Evolutionary conservation across 805 yeast species (phyloP), one percentile per base, ranked within the genome.

Genomic region (Suhomyces prunicola): DNA sequence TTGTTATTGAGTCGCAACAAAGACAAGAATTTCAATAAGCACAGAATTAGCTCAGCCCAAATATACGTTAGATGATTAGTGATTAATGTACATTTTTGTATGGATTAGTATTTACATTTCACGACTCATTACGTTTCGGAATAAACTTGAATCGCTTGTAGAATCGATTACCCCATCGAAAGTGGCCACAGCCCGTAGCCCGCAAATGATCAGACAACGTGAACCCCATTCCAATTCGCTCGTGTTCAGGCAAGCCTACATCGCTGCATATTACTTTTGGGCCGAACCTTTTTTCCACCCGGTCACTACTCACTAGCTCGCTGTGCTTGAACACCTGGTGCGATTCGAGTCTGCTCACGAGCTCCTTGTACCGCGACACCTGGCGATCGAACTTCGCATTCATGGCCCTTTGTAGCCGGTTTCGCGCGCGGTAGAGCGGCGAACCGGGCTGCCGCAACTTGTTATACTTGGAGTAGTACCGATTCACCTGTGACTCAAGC

Each of bases 241-340:
- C 73, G 1, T 50, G 29, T 27, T 56, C 60, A 6, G 71, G 65
- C 13, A 69, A 49, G 3, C 69, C 71, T 23, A 19, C 15, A n/a
- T 9, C 2, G 13, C 12, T 39, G 10, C 42, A 9, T 29, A 15
- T 24, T n/a, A 24, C 13, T 6, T 6, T 19, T 12, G 22, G 7
- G 8, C 12, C 13, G 33, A 36, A 23, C 22, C 22, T 6, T 4
- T 15, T 12, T 6, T 19, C n/a, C 44, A 4, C 40, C 24, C 39
- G 52, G 54, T 9, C 31, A 13, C 54, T 26, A 50, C 60, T 60
- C 44, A 68, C 67, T 4, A 75, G 51, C 47, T 73, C 75, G 3
- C 73, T 66, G 56, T 74, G 79, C 54, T 67, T 63, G 50, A 64
- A 61, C 3, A 73, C 67, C 5, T 58, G 42, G 10, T 67, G 61